phyloP scores from a whole-genome alignment of 2,329 filamentous ascomycete genomes.

The Fonsecaea monophora region DNA sequence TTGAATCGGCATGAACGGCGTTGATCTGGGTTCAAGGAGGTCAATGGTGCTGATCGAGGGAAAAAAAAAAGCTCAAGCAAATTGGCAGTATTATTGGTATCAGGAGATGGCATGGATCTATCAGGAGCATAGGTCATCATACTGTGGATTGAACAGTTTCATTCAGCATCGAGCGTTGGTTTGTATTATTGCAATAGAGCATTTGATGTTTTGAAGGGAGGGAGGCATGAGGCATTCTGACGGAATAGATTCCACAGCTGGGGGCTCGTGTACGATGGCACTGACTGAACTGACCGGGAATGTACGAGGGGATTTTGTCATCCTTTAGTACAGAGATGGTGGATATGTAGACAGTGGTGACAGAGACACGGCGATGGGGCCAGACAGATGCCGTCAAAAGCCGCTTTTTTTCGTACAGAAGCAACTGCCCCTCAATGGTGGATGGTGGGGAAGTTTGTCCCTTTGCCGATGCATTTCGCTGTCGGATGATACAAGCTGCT shows the following conservation, averaged over 20 bases:
- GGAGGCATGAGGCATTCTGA: not conserved
- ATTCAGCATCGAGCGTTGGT: constrained; percentile 6
- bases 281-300: not conserved
- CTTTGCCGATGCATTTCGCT: constrained; percentile 12
- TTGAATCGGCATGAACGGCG: not conserved
- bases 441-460: not conserved
- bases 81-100: not conserved
- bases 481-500: constrained; percentile 1
- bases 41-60: not conserved
- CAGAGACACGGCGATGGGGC: not conserved
- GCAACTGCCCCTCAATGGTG: constrained; percentile 15
- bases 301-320: constrained; percentile 18
- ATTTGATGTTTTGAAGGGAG: not conserved
- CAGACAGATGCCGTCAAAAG: not conserved
- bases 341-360: not conserved
- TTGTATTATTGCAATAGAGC: constrained; percentile 12
- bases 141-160: not conserved
- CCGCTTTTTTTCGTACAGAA: not conserved
- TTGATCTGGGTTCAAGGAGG: not conserved
- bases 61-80: not conserved
- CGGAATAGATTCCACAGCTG: constrained; percentile 30
- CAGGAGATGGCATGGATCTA: not conserved
- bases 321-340: not conserved
- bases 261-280: constrained; percentile 1
- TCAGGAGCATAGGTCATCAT: not conserved